These are phyloP conservation scores for Aureobasidium musti DNA, from an alignment of 2,329 filamentous ascomycete species.

Conservation along the genomic window DNA sequence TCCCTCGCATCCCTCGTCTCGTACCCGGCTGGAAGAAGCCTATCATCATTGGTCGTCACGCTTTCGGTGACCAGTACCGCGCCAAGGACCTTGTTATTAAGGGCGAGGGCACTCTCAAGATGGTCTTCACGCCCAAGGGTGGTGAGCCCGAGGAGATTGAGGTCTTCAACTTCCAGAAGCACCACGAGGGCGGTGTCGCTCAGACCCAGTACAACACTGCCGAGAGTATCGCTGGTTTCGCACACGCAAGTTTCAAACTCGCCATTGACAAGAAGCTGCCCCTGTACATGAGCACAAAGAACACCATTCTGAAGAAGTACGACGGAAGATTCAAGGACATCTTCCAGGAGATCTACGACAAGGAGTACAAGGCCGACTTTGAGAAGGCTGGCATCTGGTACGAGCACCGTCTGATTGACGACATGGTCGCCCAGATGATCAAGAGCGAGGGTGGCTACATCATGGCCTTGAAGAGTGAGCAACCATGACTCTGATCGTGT, in stretches of 20 bases:
- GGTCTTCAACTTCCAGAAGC: conserved; percentile 85
- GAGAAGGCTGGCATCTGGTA: conserved; percentile 96
- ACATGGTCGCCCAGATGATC: conserved; percentile 99
- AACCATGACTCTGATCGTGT: neutral
- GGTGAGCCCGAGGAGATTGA: conserved; percentile 81
- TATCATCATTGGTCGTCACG: conserved; percentile 98
- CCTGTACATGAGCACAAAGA: conserved; percentile 99
- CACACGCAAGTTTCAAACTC: conserved; percentile 95
- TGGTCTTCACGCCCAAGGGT: conserved; percentile 87
- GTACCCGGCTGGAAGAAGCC: conserved; percentile 98
- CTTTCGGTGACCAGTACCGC: conserved; percentile 97
- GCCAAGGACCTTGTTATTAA: conserved; percentile 87
- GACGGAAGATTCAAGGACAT: conserved; percentile 99
- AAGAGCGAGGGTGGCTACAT: conserved; percentile 96
- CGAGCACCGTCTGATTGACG: conserved; percentile 97
- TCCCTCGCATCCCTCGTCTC: conserved; percentile 86
- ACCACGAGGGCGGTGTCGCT: conserved; percentile 71
- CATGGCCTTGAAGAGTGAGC: conserved; percentile 95
- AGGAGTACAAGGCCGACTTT: conserved; percentile 81
- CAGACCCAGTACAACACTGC: conserved; percentile 99
- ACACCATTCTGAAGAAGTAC: conserved; percentile 99
- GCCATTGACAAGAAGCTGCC: conserved; percentile 83
- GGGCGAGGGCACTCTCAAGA: conserved; percentile 83
- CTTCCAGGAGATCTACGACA: conserved; percentile 95
- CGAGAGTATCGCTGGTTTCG: conserved; percentile 92